Base-by-base conservation (phyloP, 2,329 filamentous ascomycete genomes). In the Acephala macrosclerotiorum region DNA sequence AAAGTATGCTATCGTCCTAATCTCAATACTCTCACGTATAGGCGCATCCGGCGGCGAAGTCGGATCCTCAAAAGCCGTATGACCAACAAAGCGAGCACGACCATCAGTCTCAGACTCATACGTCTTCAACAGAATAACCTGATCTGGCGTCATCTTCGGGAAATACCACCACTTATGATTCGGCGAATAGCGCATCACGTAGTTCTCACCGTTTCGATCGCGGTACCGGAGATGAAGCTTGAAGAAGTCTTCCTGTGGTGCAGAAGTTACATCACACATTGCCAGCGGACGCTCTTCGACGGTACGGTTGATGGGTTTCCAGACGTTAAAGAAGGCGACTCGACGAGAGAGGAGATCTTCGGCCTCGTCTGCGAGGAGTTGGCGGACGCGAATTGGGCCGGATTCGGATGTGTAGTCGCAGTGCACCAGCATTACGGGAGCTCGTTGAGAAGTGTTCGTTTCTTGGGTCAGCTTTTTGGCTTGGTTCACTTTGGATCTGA, bases 301-400 rank as follows among this genome's bases (percentile, higher is more conserved):
- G 6, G 63, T 51, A 20, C 53, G 56, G 7, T 49, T 51, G 16
- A 69, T 65, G 18, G 65, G 68, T 29, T 67, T 67, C 65, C 68
- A 67, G 25, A 67, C 60, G 33, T 67, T 69, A 56, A 69, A 66
- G 59, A 67, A 69, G 11, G 65, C 68, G n/a, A 67, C 65, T 12
- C 65, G 63, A 20, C 60, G 65, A 11, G 67, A 67, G 1, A 69
- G 57, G 16, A 67, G 47, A 29, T 66, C 62, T 8, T 59, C 42
- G 18, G 67, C 64, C 56, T 67, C 64, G 40, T 66, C 63, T 1
- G 5, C 9, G 20, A 67, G 58, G 14, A 69, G 65, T 53, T 66
- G 63, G 6, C 57, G 29, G 33, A 69, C 63, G 16, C 67, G 61
- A 6, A 63, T 2, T 22, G 61, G 64, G 5, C 61, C 67, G 2